Percentiles rank a stretch among this genome's conserved stretches.
These are phyloP conservation scores for Cladorrhinum sp. DNA, from an alignment of 2,329 filamentous ascomycete genomes.

Conservation along the genomic window DNA sequence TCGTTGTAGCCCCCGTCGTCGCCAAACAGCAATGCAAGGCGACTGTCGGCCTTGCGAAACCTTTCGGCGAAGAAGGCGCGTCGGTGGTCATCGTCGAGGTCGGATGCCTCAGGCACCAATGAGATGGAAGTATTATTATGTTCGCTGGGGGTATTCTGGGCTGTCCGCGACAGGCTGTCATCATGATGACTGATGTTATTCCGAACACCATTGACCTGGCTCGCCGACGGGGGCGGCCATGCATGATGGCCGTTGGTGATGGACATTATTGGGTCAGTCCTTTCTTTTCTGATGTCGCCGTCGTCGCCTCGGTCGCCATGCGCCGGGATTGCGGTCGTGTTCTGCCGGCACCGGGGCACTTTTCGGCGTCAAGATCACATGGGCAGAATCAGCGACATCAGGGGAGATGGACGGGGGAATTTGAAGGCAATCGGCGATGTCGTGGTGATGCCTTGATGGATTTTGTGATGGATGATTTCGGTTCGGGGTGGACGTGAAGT, in stretches of 20 bases:
- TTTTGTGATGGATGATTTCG: constrained; percentile 47
- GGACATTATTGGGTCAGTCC: constrained; percentile 55
- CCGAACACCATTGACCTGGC: constrained; percentile 45
- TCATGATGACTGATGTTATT: constrained; percentile 46
- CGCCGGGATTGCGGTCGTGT: constrained; percentile 52
- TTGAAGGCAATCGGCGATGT: constrained; percentile 40
- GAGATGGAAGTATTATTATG: constrained; percentile 27
- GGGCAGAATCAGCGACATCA: constrained; percentile 49
- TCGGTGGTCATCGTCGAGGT: constrained; percentile 66
- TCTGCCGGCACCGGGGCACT: constrained; percentile 46
- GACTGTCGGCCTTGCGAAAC: constrained; percentile 73
- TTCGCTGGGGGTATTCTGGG: constrained; percentile 51
- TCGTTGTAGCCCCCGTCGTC: constrained; percentile 53
- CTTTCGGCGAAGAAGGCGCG: constrained; percentile 73
- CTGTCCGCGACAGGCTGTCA: constrained; percentile 51
- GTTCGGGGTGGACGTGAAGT: constrained; percentile 56
- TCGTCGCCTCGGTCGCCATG: constrained; percentile 53
- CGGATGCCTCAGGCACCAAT: constrained; percentile 61
- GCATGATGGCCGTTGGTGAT: constrained; percentile 62
- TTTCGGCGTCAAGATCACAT: constrained; percentile 49
- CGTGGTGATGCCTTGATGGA: constrained; percentile 51
- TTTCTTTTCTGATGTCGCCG: constrained; percentile 40
- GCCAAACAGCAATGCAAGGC: constrained; percentile 72
- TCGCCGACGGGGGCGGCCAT: constrained; percentile 60
- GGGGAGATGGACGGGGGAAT: constrained; percentile 47